A percentile compares a stretch with the other conserved stretches of the same genome.
Evolutionary conservation across 306 rosid genomes (phyloP).

Genomic region (Trichosanthes truncata): DNA sequence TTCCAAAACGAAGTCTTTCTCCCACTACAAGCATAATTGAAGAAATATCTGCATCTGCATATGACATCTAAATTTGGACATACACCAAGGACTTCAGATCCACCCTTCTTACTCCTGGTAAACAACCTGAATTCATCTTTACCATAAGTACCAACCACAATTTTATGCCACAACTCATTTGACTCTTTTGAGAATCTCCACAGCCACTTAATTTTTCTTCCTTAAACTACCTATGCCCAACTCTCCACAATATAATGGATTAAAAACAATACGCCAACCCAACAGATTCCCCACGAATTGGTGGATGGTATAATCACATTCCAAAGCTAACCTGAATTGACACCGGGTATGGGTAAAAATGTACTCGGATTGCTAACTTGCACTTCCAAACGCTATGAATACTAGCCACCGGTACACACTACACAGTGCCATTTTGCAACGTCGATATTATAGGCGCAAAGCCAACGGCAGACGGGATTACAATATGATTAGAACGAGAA

Average conservation of each 20-base stretch:
- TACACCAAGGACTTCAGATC: background rate
- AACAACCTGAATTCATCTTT: background rate
- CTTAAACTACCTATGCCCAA: background rate
- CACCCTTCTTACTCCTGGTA: background rate
- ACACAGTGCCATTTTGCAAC: background rate
- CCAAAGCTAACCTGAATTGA: background rate
- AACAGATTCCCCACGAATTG: background rate
- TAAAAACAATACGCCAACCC: background rate
- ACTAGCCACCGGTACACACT: background rate
- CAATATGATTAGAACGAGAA: background rate
- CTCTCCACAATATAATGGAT: background rate
- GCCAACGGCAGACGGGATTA: background rate
- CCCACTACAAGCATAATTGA: background rate
- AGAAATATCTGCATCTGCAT: background rate
- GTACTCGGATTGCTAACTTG: background rate
- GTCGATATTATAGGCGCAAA: background rate
- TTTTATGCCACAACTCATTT: background rate
- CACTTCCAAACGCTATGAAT: background rate
- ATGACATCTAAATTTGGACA: background rate
- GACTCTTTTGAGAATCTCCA: background rate
- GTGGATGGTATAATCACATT: background rate
- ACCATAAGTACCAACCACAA: background rate
- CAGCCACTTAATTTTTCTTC: background rate
- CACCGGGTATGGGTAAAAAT: background rate
- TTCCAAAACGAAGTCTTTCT: background rate